phyloP scores from a whole-genome alignment of 495 filamentous ascomycete species.

The Podospora anserina region DNA sequence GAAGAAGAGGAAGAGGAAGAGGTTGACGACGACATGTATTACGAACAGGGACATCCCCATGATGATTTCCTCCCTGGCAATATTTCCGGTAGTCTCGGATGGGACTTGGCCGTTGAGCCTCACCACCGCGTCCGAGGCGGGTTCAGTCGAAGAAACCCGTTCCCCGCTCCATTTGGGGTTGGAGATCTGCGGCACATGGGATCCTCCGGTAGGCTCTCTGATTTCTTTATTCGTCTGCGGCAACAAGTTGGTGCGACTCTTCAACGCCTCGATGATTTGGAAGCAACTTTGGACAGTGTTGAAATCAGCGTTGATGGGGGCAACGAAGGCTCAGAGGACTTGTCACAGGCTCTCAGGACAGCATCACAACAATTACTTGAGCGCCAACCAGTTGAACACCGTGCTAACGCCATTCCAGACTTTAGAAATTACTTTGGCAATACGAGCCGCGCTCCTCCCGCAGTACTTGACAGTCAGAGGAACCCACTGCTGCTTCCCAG shows the following conservation, averaged over 20 bases:
- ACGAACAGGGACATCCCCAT: slow-evolving; percentile 63
- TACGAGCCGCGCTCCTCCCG: slow-evolving; percentile 22
- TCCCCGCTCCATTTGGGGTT: slow-evolving; percentile 41
- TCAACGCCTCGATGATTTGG: neutral
- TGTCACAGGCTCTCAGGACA: neutral
- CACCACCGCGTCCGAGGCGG: slow-evolving; percentile 35
- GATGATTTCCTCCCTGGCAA: slow-evolving; percentile 32
- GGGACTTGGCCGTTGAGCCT: slow-evolving; percentile 44
- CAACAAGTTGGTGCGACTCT: neutral
- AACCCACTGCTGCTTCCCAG: slow-evolving; percentile 68
- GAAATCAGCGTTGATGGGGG: neutral
- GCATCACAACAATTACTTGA: neutral
- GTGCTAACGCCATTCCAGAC: slow-evolving; percentile 30
- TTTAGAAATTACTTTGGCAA: slow-evolving; percentile 39
- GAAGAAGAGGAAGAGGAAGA: slow-evolving; percentile 56
- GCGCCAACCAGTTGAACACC: neutral
- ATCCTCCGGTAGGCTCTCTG: slow-evolving; percentile 33
- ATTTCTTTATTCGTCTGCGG: neutral
- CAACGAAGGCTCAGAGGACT: neutral
- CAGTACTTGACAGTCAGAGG: slow-evolving; percentile 64
- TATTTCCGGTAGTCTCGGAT: slow-evolving; percentile 42
- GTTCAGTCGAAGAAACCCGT: slow-evolving; percentile 34
- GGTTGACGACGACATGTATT: slow-evolving; percentile 65
- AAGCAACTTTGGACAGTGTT: neutral
- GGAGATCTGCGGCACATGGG: slow-evolving; percentile 44